Percentiles rank a stretch among this genome's conserved stretches.
Evolutionary conservation across 2,329 filamentous ascomycete genomes (phyloP).

Genomic region (Diplodia mutila): DNA sequence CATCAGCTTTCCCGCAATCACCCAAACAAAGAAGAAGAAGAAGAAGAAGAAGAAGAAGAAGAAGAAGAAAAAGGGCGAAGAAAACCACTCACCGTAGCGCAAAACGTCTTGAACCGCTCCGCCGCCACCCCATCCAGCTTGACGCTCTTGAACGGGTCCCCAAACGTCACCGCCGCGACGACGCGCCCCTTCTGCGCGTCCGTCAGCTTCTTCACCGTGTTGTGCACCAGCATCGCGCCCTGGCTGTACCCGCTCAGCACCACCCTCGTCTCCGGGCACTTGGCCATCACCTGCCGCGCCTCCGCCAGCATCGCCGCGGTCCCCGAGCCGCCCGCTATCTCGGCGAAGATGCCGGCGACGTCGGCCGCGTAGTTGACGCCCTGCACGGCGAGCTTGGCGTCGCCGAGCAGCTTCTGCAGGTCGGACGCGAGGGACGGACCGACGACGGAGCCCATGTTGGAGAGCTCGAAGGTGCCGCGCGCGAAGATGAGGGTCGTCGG

Average conservation of each 20-base stretch:
- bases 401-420: conserved; percentile 48
- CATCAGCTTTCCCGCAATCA: background rate
- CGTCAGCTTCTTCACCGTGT: background rate
- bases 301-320: conserved; percentile 49
- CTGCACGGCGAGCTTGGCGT: conserved; percentile 52
- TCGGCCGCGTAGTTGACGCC: conserved; percentile 59
- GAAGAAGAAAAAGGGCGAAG: too few species aligned
- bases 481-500: conserved; percentile 59
- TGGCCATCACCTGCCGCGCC: conserved; percentile 38
- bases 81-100: conserved; percentile 17
- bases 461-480: conserved; percentile 58
- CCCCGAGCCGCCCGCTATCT: conserved; percentile 11
- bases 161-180: conserved; percentile 40
- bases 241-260: conserved; percentile 52
- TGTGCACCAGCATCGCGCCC: conserved; percentile 40
- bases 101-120: conserved; percentile 21
- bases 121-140: background rate
- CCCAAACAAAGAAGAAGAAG: fast-evolving
- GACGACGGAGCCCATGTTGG: conserved; percentile 56
- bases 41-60: too few species aligned
- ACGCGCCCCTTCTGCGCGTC: background rate
- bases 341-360: conserved; percentile 35
- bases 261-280: conserved; percentile 52
- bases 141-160: conserved; percentile 37
- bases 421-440: conserved; percentile 58